These are phyloP conservation scores for Massariosphaeria phaeospora DNA, from an alignment of 495 filamentous ascomycete species.

Conservation along the genomic window DNA sequence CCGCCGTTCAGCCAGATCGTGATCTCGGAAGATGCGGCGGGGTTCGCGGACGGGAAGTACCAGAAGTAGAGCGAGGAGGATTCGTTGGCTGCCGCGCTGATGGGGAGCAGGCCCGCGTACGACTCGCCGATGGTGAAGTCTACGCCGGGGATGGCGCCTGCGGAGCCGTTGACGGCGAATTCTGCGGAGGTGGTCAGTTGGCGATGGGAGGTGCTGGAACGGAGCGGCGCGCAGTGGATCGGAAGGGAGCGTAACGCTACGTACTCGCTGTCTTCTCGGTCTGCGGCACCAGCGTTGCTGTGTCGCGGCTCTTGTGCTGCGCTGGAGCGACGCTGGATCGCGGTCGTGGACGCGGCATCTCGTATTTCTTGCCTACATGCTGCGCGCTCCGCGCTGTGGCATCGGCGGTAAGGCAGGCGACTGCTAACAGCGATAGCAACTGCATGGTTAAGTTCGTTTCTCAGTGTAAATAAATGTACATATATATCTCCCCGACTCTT, in stretches of 20 bases:
- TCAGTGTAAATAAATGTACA: too few relatives aligned
- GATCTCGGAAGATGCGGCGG: slow-evolving; percentile 30
- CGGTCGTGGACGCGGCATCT: slow-evolving; percentile 6
- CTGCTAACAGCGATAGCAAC: slow-evolving; percentile 27
- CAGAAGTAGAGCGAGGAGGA: slow-evolving; percentile 42
- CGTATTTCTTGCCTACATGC: slow-evolving; percentile 32
- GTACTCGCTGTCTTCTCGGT: slow-evolving; percentile 36
- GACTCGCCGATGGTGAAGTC: slow-evolving; percentile 44
- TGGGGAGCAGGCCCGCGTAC: slow-evolving; percentile 42
- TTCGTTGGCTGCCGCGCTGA: slow-evolving; percentile 34
- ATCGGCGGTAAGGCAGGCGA: slow-evolving; percentile 27
- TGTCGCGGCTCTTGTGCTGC: slow-evolving; percentile 13
- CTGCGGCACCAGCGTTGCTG: slow-evolving; percentile 34
- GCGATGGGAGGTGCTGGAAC: too few relatives aligned
- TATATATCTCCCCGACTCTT: too few relatives aligned
- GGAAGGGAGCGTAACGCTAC: background rate
- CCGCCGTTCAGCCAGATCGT: slow-evolving; percentile 42
- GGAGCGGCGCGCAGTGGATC: too few relatives aligned
- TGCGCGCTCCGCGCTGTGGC: slow-evolving; percentile 27
- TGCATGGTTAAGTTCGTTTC: too few relatives aligned
- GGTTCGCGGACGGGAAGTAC: slow-evolving; percentile 39
- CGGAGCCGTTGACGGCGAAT: slow-evolving; percentile 41
- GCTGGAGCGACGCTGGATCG: slow-evolving; percentile 8
- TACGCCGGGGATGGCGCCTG: slow-evolving; percentile 38
- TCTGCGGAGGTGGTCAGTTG: slow-evolving; percentile 21